A percentile compares a stretch with the other conserved stretches of the same genome.
Conservation (phyloP, 371 early-diverging fungal species). For the Mortierella sp. region DNA sequence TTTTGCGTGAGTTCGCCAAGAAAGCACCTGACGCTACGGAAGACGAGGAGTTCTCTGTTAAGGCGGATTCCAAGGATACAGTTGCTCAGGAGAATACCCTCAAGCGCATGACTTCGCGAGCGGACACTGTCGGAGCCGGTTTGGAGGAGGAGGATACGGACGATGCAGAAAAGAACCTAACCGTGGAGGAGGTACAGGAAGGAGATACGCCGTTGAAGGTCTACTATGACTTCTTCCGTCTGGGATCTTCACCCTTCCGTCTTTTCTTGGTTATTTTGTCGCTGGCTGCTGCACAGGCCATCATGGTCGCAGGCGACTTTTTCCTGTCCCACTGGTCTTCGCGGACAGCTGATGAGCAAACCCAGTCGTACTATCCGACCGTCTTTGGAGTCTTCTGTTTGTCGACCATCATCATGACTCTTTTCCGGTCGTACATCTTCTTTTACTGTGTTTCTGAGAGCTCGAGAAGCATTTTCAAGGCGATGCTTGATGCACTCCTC, state of each 20-base stretch:
- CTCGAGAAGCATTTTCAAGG: conserved; percentile 40
- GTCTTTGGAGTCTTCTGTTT: conserved; percentile 38
- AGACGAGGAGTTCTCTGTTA: conserved; percentile 11
- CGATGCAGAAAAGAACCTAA: conserved; percentile 25
- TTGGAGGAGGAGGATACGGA: conserved; percentile 24
- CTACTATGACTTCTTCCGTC: conserved; percentile 53
- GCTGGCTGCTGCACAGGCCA: conserved; percentile 39
- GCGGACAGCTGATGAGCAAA: conserved; percentile 13
- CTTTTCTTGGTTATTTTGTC: conserved; percentile 17
- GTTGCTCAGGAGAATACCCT: background rate
- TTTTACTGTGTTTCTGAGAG: conserved; percentile 41
- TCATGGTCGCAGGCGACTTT: conserved; percentile 44
- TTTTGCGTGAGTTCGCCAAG: conserved; percentile 47
- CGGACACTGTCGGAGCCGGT: conserved; percentile 1
- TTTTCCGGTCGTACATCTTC: conserved; percentile 47
- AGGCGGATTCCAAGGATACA: conserved; percentile 1
- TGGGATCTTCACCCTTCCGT: conserved; percentile 36
- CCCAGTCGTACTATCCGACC: conserved; percentile 22
- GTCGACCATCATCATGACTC: conserved; percentile 35
- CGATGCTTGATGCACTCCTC: conserved; percentile 54
- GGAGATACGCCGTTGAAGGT: conserved; percentile 43
- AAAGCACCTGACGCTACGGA: conserved; percentile 20
- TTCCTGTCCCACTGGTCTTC: conserved; percentile 42
- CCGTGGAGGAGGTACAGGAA: conserved; percentile 46
- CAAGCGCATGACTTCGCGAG: conserved; percentile 18